phyloP scores from a whole-genome alignment of 768 basidiomycete species.

The Terana coerulea region DNA sequence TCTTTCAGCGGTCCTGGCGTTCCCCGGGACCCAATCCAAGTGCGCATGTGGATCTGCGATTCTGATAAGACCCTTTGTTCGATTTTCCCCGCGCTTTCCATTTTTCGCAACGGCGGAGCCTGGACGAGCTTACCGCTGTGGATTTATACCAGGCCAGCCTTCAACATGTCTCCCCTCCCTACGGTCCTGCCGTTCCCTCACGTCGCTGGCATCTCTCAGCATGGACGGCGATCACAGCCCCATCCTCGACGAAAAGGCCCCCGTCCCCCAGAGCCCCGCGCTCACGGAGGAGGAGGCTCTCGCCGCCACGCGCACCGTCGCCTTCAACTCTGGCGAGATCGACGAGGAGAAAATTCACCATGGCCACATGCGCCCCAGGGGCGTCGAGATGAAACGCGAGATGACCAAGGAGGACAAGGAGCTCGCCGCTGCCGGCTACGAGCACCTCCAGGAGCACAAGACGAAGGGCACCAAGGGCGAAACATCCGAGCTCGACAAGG shows the following conservation, averaged over 20 bases:
- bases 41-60: constrained; percentile 12
- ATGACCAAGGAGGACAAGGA: constrained; percentile 66
- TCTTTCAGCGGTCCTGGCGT: constrained; percentile 8
- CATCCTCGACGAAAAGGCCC: constrained; percentile 15
- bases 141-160: constrained; percentile 8
- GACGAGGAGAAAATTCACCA: constrained; percentile 25
- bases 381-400: constrained; percentile 57
- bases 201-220: neutral
- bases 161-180: neutral
- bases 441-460: constrained; percentile 50
- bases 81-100: constrained; percentile 6
- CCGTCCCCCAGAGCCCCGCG: constrained; percentile 9
- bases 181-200: neutral
- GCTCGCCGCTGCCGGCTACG: constrained; percentile 66
- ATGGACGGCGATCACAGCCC: constrained; percentile 18
- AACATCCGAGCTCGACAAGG: constrained; percentile 31
- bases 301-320: constrained; percentile 42
- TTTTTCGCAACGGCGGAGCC: constrained; percentile 8
- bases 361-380: constrained; percentile 39
- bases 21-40: constrained; percentile 11
- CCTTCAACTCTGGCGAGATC: constrained; percentile 34
- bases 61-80: constrained; percentile 10
- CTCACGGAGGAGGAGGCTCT: constrained; percentile 29
- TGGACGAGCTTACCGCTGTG: constrained; percentile 8
- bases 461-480: constrained; percentile 27